Conservation (phyloP, 2,329 filamentous ascomycete species). For the Colletotrichum abscissum region DNA sequence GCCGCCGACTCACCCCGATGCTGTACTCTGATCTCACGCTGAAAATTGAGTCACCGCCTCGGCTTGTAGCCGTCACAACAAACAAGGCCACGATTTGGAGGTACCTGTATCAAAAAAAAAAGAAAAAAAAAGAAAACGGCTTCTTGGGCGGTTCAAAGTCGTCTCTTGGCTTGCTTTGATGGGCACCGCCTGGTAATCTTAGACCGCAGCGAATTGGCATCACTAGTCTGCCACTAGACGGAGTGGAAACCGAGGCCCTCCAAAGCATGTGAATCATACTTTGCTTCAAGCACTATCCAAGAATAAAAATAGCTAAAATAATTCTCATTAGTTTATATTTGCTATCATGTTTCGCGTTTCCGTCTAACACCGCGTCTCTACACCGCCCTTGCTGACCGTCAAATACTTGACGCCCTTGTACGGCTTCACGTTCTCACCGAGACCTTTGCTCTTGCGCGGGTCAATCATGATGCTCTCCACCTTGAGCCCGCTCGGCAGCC, state of each 20-base stretch:
- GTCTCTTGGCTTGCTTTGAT: background rate
- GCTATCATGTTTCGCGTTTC: background rate
- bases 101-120: too few species aligned
- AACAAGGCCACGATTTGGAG: background rate
- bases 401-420: slow-evolving; percentile 99
- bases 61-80: background rate
- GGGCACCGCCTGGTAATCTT: background rate
- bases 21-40: background rate
- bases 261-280: slow-evolving; percentile 15
- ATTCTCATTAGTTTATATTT: slow-evolving; percentile 29
- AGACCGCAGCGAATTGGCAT: background rate
- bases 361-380: slow-evolving; percentile 69
- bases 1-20: background rate
- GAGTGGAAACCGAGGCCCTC: background rate
- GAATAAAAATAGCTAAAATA: background rate
- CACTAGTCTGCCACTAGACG: slow-evolving; percentile 22
- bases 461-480: slow-evolving; percentile 77
- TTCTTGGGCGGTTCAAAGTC: background rate
- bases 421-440: slow-evolving; percentile 90
- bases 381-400: slow-evolving; percentile 75
- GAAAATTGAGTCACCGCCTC: background rate
- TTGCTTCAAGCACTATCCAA: background rate
- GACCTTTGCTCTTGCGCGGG: slow-evolving; percentile 82
- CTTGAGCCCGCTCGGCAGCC: slow-evolving; percentile 75
- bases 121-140: background rate